Base-by-base conservation (phyloP, 352 stramenopile genomes). In the Albugo candida region DNA sequence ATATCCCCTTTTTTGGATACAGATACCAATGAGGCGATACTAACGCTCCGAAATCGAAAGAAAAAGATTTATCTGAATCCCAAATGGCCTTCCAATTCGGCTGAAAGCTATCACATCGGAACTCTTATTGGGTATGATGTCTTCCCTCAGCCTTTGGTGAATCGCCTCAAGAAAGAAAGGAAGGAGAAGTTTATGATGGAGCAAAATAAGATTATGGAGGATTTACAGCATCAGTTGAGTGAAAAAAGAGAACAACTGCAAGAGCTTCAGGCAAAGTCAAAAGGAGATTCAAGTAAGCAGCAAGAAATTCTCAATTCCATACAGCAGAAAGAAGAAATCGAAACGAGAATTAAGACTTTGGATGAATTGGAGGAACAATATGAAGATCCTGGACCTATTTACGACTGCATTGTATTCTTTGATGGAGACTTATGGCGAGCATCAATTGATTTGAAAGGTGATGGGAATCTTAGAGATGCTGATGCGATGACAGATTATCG, bases 381-480 rank as follows among this genome's bases (percentile, higher is more conserved):
- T 43, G 69, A 93, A 46, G 88, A 97, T 67, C 73, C 71, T 16
- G 92, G 92, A 37, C 84, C 89, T n/a, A 71, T 97, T 41, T 86
- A 94, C 48, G 85, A 97, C 58, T 78, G 67, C 11, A 69, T 98
- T 2, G 72, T 96, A 12, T 97, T 93, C 58, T 64, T 77, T 52
- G 88, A 96, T 49, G 61, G 71, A 46, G 35, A 40, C 5, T 51
- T 64, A 55, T 95, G 81, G 72, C 69, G 78, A 24, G 85, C 80
- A 8, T 78, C 82, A 13, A 64, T 97, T 19, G 86, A 97, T 60
- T 75, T 71, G 2, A 68, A 54, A 5, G 81, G 92, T 47, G 70
- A 56, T 13, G 86, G 83, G 14, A 81, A 97, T 62, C 79, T 96
- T 40, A 71, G 67, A 1, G 60, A 64, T 18, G 52, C 69, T 31